Evolutionary conservation across 1,284 basidiomycete genomes (phyloP).

Genomic region (Paramarasmius palmivorus): DNA sequence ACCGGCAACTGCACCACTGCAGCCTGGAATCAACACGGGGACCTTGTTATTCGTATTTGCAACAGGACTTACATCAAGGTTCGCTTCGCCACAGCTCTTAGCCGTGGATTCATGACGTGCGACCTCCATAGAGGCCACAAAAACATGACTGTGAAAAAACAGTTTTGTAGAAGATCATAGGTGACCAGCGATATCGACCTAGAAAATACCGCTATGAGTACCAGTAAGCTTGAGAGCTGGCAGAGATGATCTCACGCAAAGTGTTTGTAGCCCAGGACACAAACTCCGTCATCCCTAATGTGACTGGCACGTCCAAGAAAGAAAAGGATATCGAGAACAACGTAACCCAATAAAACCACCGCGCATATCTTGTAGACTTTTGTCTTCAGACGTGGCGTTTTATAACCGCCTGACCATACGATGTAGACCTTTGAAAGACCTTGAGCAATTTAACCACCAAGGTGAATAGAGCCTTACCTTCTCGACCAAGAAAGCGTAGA

Average conservation of each 20-base stretch:
- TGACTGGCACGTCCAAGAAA: not conserved
- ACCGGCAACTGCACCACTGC: too few relatives aligned
- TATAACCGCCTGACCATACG: not conserved
- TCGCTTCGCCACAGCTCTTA: not conserved
- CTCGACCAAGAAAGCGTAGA: not conserved
- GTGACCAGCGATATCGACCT: not conserved
- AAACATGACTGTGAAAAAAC: not conserved
- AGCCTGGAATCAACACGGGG: too few relatives aligned
- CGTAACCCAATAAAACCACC: not conserved
- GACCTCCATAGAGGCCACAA: not conserved
- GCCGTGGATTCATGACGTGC: not conserved
- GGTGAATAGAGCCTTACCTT: not conserved
- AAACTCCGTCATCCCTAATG: not conserved
- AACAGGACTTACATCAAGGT: not conserved
- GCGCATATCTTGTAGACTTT: not conserved
- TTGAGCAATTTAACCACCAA: not conserved
- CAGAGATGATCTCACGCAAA: not conserved
- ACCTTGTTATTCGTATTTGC: not conserved
- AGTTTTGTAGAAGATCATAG: not conserved
- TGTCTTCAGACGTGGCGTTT: not conserved
- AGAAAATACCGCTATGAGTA: not conserved
- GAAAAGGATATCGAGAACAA: not conserved
- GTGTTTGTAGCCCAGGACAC: not conserved
- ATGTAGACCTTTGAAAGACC: not conserved
- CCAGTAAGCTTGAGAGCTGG: not conserved